These are phyloP conservation scores for Ganoderma sp. DNA, from an alignment of 1,284 basidiomycete species.

Conservation along the genomic window DNA sequence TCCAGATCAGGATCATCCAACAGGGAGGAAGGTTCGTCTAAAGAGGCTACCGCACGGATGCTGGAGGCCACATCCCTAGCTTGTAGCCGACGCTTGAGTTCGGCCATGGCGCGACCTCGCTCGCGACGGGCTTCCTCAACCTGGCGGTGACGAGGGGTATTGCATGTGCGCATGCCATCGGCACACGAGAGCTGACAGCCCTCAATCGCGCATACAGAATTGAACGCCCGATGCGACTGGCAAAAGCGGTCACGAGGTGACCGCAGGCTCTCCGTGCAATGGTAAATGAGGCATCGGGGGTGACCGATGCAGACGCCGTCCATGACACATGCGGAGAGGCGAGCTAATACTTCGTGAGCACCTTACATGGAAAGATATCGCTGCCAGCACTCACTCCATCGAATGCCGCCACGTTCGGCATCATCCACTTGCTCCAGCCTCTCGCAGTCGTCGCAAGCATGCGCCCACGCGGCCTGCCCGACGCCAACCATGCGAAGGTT, in stretches of 20 bases:
- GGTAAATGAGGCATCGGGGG: constrained; percentile 40
- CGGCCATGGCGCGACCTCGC: neutral
- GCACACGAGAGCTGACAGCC: neutral
- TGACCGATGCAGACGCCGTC: no score
- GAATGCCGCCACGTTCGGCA: no score
- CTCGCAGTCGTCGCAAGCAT: constrained; percentile 37
- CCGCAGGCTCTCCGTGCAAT: constrained; percentile 31
- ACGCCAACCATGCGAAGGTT: neutral
- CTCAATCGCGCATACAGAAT: neutral
- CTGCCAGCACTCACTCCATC: no score
- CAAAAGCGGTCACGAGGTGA: constrained; percentile 27
- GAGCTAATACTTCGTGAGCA: no score
- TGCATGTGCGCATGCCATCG: neutral
- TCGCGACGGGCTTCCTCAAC: neutral
- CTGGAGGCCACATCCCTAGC: neutral
- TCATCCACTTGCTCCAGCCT: no score
- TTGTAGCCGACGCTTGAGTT: neutral
- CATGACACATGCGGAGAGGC: constrained; percentile 33
- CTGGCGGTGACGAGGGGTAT: neutral
- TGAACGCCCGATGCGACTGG: neutral
- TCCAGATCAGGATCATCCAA: neutral
- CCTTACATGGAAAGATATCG: neutral
- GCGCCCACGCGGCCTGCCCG: constrained; percentile 16
- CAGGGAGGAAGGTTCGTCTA: no score
- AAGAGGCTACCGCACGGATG: neutral